Evolutionary conservation across 176 grass and related monocot species (phyloP).

Genomic region (Cocos nucifera): DNA sequence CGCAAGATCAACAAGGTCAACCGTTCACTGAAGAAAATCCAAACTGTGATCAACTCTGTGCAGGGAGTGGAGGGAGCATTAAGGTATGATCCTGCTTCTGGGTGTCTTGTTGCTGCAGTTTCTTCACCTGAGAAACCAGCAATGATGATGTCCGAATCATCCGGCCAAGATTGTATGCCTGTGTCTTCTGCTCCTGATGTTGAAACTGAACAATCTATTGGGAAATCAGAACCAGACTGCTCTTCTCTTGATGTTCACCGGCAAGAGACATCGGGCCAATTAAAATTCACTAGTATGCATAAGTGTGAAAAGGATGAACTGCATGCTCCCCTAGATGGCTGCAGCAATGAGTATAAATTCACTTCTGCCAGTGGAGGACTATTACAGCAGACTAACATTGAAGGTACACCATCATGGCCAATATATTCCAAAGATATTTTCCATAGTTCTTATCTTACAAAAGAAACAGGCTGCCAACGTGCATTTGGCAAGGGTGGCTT

Average conservation of each 20-base stretch:
- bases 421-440: neutral
- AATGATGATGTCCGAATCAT: neutral
- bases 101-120: constrained; percentile 31
- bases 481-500: neutral
- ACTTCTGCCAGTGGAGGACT: constrained; percentile 4
- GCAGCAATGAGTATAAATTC: neutral
- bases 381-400: neutral
- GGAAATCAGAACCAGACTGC: neutral
- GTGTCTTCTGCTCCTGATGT: neutral
- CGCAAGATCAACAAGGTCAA: constrained; percentile 73
- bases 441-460: no score
- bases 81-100: constrained; percentile 50
- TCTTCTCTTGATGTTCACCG: neutral
- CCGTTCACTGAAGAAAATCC: constrained; percentile 55
- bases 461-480: neutral
- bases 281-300: neutral
- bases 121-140: constrained; percentile 6
- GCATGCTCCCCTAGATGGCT: constrained; percentile 11
- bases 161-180: neutral
- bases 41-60: constrained; percentile 49
- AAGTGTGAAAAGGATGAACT: constrained; percentile 23
- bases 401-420: neutral
- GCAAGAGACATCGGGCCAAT: neutral
- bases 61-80: constrained; percentile 40
- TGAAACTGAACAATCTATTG: constrained; percentile 1